phyloP scores from a whole-genome alignment of 495 filamentous ascomycete species.

The Aspergillus affinis region DNA sequence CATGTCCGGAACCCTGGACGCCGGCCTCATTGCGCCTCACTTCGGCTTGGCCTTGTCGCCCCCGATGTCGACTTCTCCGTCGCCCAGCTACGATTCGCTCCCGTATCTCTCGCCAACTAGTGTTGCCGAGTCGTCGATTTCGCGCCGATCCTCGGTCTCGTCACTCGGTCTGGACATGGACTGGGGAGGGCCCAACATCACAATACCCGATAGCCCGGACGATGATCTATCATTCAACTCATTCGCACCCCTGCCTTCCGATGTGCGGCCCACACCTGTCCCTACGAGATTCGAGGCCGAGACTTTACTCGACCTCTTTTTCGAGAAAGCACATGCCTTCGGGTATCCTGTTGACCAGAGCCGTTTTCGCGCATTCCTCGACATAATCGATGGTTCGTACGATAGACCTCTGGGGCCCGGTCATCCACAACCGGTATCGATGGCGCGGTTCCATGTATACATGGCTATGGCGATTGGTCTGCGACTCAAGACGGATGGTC shows the following conservation, averaged over 20 bases:
- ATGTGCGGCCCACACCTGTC: neutral
- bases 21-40: neutral
- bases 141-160: constrained; percentile 19
- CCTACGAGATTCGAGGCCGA: constrained; percentile 13
- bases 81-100: constrained; percentile 8
- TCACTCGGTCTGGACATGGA: constrained; percentile 16
- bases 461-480: constrained; percentile 22
- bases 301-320: constrained; percentile 14
- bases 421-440: neutral
- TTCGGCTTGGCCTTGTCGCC: constrained; percentile 7
- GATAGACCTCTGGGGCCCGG: neutral
- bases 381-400: constrained; percentile 4
- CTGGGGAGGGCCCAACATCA: neutral
- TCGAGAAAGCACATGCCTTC: neutral
- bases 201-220: neutral
- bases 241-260: neutral
- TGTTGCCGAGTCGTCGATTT: constrained; percentile 4
- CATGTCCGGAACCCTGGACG: neutral
- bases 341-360: constrained; percentile 10
- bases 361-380: constrained; percentile 9
- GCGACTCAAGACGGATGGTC: constrained; percentile 6
- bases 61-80: constrained; percentile 11
- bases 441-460: constrained; percentile 21
- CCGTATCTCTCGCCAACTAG: constrained; percentile 10
- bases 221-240: neutral